A percentile compares a stretch with the other conserved stretches of the same genome.
These are phyloP conservation scores for Ganoderma meredithae DNA, from an alignment of 1,284 basidiomycete genomes.

Conservation along the genomic window DNA sequence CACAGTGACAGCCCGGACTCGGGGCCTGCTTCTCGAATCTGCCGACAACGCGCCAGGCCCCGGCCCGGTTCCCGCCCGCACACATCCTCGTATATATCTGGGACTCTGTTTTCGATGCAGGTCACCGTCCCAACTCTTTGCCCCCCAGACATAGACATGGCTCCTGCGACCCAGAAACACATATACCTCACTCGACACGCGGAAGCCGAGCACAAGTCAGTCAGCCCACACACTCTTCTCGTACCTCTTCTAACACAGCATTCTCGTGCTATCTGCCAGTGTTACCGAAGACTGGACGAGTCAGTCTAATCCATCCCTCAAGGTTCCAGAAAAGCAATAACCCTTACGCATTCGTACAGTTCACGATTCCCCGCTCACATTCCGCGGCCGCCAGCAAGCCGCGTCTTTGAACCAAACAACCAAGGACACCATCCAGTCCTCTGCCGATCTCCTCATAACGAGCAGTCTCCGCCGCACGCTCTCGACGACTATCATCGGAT, in stretches of 20 bases:
- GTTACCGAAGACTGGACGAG: slow-evolving; percentile 40
- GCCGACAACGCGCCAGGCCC: no score
- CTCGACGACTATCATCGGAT: slow-evolving; percentile 44
- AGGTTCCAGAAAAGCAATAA: not conserved
- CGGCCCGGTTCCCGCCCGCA: no score
- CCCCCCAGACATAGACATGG: slow-evolving; percentile 25
- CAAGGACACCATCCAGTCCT: slow-evolving; percentile 42
- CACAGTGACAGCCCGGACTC: no score
- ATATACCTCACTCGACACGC: slow-evolving; percentile 44
- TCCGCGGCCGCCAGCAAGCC: slow-evolving; percentile 41
- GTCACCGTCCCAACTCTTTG: not conserved
- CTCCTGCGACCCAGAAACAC: slow-evolving; percentile 40
- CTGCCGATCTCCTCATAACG: slow-evolving; percentile 43
- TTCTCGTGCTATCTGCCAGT: slow-evolving; percentile 24
- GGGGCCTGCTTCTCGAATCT: no score
- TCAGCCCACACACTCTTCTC: not conserved
- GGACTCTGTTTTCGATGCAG: no score
- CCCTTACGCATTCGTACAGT: slow-evolving; percentile 28
- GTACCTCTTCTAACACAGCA: not conserved
- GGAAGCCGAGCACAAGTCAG: slow-evolving; percentile 44
- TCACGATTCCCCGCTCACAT: slow-evolving; percentile 40
- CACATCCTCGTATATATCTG: no score
- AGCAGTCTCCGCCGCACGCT: slow-evolving; percentile 44
- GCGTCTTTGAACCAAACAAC: slow-evolving; percentile 40
- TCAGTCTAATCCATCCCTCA: slow-evolving; percentile 21